Conservation (phyloP, 2,329 filamentous ascomycete species). For the Fusarium anguioides region DNA sequence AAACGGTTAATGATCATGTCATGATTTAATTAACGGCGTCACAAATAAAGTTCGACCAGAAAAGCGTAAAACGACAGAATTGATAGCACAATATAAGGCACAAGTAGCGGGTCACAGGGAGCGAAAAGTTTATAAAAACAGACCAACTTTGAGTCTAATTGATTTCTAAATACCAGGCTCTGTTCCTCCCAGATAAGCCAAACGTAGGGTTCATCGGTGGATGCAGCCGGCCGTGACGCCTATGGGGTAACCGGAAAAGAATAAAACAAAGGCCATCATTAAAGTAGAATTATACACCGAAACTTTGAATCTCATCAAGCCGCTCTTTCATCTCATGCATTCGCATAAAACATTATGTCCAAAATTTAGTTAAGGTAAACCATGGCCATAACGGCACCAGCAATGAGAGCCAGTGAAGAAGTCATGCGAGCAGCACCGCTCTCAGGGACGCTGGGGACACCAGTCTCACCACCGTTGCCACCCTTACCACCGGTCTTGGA, state of each 20-base stretch:
- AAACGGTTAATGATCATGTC: neutral
- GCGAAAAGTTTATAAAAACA: constrained; percentile 1
- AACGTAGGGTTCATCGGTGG: constrained; percentile 31
- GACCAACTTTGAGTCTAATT: constrained; percentile 36
- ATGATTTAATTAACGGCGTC: neutral
- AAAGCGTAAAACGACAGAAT: neutral
- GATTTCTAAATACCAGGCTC: constrained; percentile 44
- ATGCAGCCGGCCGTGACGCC: constrained; percentile 43
- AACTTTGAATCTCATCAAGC: constrained; percentile 42
- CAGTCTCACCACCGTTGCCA: neutral
- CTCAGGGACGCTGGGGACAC: constrained; percentile 44
- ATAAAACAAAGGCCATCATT: constrained; percentile 45
- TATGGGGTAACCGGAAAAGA: constrained; percentile 45
- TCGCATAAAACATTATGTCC: constrained; percentile 34
- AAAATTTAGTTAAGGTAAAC: constrained; percentile 49
- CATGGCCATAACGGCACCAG: constrained; percentile 50
- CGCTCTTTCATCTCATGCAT: constrained; percentile 30
- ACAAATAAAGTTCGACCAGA: neutral
- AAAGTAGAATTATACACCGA: constrained; percentile 44
- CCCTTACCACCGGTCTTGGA: constrained; percentile 23
- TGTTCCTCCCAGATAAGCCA: constrained; percentile 38
- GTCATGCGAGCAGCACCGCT: constrained; percentile 48
- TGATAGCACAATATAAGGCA: neutral
- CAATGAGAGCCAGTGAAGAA: constrained; percentile 49
- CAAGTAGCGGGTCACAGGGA: neutral